Base-by-base conservation (phyloP, 441 rosid genomes). In the Raphanus hybrid region DNA sequence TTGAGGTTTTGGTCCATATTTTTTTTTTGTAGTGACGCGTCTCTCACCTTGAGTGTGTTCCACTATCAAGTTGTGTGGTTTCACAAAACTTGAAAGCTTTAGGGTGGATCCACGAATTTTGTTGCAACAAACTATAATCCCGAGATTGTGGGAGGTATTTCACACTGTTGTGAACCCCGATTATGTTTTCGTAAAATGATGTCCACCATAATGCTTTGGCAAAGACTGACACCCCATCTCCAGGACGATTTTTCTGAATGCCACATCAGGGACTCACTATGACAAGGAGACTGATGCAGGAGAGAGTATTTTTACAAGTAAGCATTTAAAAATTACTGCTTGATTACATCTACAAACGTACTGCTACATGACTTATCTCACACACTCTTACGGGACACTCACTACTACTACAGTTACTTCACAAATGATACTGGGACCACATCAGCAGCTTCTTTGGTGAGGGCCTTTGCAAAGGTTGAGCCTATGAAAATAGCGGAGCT, bases 311-410 rank as follows among this genome's bases (percentile, higher is more conserved):
- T 32, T 32, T 32, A 6, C 39, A 35, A 35, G 9, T n/a, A 48
- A 48, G 54, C 54, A 4, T 48, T 12, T 48, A n/a, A 48, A 45
- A 39, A 39, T 45, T 45, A 4, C 54, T 45, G 14, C 15, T 45
- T 45, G 54, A 45, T 45, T 45, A 45, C 15, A 45, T 11, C 54
- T 11, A 45, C 8, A 48, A 48, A 48, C 55, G 7, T 48, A 48
- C 55, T 48, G 55, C 55, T n/a, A 48, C 55, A n/a, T 48, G 7
- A 48, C 55, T 48, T n/a, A 48, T 48, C 55, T 48, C 55, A 48
- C 18, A 50, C 18, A 50, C 57, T 50, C 8, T 50, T 8, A 50
- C 57, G 8, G 18, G 18, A 50, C 6, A 50, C 57, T 48, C 57
- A 50, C 8, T 50, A 50, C 16, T 50, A 50, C 18, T 50, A 50